Evolutionary conservation across 1,284 basidiomycete genomes (phyloP).

Genomic region (Sporisorium reilianum): DNA sequence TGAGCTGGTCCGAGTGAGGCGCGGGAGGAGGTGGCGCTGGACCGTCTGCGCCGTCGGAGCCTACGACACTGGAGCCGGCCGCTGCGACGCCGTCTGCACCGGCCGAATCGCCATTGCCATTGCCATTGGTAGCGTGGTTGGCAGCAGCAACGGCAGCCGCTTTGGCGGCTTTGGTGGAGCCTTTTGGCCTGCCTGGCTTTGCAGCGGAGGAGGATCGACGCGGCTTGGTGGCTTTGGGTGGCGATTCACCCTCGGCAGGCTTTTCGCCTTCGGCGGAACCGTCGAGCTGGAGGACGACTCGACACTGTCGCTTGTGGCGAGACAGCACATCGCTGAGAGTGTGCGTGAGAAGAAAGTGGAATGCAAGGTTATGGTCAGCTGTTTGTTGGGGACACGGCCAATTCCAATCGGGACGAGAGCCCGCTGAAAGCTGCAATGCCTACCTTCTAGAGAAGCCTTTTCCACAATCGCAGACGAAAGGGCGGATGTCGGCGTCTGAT

Average conservation of each 20-base stretch:
- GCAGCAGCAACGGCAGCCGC: slow-evolving; percentile 37
- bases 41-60: slow-evolving; percentile 17
- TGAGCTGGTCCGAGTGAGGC: slow-evolving; percentile 38
- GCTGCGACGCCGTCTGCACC: slow-evolving; percentile 12
- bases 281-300: slow-evolving; percentile 53
- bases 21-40: slow-evolving; percentile 44
- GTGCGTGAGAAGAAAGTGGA: neutral
- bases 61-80: neutral
- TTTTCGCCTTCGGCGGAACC: slow-evolving; percentile 45
- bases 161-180: slow-evolving; percentile 52
- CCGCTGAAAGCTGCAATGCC: too few relatives aligned
- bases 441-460: slow-evolving; percentile 67
- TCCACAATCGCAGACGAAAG: slow-evolving; percentile 67
- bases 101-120: slow-evolving; percentile 9
- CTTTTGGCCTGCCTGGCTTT: slow-evolving; percentile 51
- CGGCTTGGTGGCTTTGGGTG: slow-evolving; percentile 45
- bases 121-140: slow-evolving; percentile 19
- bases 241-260: slow-evolving; percentile 35
- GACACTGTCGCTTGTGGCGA: slow-evolving; percentile 67
- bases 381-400: neutral
- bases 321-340: slow-evolving; percentile 61
- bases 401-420: too few relatives aligned
- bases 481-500: slow-evolving; percentile 65
- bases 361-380: neutral
- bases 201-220: slow-evolving; percentile 46